phyloP scores from a whole-genome alignment of 1,284 basidiomycete species.

The Ceratobasidium sp. region DNA sequence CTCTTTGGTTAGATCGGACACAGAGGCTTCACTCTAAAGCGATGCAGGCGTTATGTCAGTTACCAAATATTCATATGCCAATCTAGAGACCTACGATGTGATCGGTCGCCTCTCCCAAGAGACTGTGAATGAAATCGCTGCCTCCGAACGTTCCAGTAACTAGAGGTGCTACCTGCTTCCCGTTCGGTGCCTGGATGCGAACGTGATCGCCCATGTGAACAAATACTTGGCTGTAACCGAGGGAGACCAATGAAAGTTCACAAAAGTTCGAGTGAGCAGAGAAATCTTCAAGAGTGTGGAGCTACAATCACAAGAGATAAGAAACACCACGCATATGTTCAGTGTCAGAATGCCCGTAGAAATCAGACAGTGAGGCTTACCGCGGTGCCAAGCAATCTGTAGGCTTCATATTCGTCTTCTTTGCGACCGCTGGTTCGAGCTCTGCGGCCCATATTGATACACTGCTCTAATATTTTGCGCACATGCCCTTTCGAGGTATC shows the following conservation, averaged over 20 bases:
- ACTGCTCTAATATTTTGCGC: slow-evolving; percentile 75
- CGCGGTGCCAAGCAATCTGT: slow-evolving; percentile 77
- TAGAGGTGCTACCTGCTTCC: slow-evolving; percentile 80
- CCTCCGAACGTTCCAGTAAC: slow-evolving; percentile 92
- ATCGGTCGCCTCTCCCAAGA: slow-evolving; percentile 74
- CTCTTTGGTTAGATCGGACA: slow-evolving; percentile 86
- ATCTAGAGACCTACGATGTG: slow-evolving; percentile 64
- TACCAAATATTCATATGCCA: neutral
- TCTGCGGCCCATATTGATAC: slow-evolving; percentile 73
- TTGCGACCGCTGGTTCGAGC: slow-evolving; percentile 69
- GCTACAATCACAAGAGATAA: slow-evolving; percentile 54
- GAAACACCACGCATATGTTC: neutral
- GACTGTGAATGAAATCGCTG: slow-evolving; percentile 84
- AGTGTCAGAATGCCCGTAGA: too few species aligned
- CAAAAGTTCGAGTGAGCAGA: slow-evolving; percentile 92
- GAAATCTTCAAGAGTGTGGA: slow-evolving; percentile 88
- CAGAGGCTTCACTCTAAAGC: slow-evolving; percentile 73
- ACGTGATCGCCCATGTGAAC: slow-evolving; percentile 89
- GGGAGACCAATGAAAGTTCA: slow-evolving; percentile 77
- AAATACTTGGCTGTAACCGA: slow-evolving; percentile 84
- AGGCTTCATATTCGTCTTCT: slow-evolving; percentile 85
- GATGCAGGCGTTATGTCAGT: neutral
- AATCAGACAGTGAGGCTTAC: slow-evolving; percentile 55
- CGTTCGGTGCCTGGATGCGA: slow-evolving; percentile 79
- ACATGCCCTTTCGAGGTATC: slow-evolving; percentile 89